Percentiles rank a stretch among this genome's conserved stretches.
Conservation (phyloP, 768 basidiomycete species). For the Trametes maxima region DNA sequence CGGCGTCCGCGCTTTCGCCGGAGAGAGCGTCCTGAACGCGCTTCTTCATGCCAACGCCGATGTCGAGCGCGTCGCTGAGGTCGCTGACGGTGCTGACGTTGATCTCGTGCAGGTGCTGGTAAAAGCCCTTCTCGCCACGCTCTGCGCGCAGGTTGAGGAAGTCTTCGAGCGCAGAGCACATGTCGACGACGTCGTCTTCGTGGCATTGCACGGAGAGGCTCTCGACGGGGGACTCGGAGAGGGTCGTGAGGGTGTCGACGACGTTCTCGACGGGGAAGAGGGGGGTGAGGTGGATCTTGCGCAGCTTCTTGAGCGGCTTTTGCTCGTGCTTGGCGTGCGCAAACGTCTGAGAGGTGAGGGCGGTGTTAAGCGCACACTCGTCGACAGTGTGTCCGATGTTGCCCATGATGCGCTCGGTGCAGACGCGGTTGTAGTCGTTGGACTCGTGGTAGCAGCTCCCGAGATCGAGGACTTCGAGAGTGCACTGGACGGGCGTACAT, state of each 20-base stretch:
- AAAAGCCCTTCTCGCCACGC: constrained; percentile 48
- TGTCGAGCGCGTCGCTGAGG: constrained; percentile 36
- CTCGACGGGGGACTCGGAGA: constrained; percentile 63
- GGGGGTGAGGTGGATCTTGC: constrained; percentile 59
- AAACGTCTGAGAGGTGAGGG: constrained; percentile 46
- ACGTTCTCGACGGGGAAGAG: constrained; percentile 64
- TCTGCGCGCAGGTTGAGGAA: constrained; percentile 57
- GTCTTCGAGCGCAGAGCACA: constrained; percentile 56
- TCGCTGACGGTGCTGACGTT: constrained; percentile 45
- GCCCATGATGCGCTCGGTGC: constrained; percentile 63
- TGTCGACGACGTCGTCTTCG: constrained; percentile 64
- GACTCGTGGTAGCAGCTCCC: constrained; percentile 55
- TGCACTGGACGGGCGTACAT: constrained; percentile 51
- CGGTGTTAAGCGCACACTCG: constrained; percentile 53
- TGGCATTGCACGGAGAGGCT: constrained; percentile 59
- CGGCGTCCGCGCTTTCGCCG: constrained; percentile 48
- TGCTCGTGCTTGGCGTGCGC: constrained; percentile 37
- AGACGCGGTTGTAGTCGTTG: constrained; percentile 53
- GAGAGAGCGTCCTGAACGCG: constrained; percentile 16
- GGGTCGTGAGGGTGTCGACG: constrained; percentile 58
- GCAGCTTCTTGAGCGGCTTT: constrained; percentile 52
- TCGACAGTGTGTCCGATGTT: constrained; percentile 56
- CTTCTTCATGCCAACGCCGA: constrained; percentile 20
- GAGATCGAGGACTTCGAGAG: constrained; percentile 58
- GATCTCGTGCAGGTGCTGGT: constrained; percentile 50